A percentile compares a stretch with the other conserved stretches of the same genome.
Evolutionary conservation across 768 basidiomycete species (phyloP).

Genomic region (Leccinum olivaceopallidum): DNA sequence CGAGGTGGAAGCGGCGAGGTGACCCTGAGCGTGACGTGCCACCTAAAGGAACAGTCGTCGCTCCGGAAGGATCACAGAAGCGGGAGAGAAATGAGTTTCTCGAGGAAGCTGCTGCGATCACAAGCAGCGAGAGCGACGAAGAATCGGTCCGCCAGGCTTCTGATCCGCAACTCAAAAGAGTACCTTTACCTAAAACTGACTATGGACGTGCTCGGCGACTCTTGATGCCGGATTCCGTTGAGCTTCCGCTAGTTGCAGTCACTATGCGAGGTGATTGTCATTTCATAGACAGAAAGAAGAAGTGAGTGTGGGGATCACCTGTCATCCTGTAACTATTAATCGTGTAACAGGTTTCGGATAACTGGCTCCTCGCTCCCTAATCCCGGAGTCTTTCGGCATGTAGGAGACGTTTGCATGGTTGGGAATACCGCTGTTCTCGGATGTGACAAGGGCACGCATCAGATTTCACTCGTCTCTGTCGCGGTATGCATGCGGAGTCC

Average conservation of each 20-base stretch:
- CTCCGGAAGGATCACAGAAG: constrained; percentile 8
- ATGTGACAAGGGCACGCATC: constrained; percentile 41
- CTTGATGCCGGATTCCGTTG: constrained; percentile 25
- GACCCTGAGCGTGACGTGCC: constrained; percentile 4
- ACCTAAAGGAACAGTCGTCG: constrained; percentile 2
- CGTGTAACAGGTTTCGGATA: constrained; percentile 35
- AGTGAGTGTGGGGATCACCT: constrained; percentile 22
- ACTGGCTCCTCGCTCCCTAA: constrained; percentile 41
- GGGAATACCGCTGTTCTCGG: constrained; percentile 44
- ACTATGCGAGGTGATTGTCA: constrained; percentile 50
- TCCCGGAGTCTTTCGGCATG: constrained; percentile 37
- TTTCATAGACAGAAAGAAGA: constrained; percentile 38
- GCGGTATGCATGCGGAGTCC: constrained; percentile 32
- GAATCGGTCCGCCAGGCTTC: constrained; percentile 16
- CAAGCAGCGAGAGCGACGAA: constrained; percentile 14
- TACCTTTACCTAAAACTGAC: constrained; percentile 33
- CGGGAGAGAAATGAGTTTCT: constrained; percentile 3
- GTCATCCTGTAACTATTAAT: constrained; percentile 15
- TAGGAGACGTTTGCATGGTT: constrained; percentile 47
- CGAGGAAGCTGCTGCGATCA: constrained; percentile 16
- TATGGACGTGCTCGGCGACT: constrained; percentile 36
- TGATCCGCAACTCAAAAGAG: constrained; percentile 28
- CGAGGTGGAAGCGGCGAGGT: constrained; percentile 12
- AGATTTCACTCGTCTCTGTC: constrained; percentile 43
- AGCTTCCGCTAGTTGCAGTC: constrained; percentile 41